Percentiles rank a stretch among this genome's conserved stretches.
Conservation (phyloP, 2,329 filamentous ascomycete species). For the Lecanoromycetidae sp. region DNA sequence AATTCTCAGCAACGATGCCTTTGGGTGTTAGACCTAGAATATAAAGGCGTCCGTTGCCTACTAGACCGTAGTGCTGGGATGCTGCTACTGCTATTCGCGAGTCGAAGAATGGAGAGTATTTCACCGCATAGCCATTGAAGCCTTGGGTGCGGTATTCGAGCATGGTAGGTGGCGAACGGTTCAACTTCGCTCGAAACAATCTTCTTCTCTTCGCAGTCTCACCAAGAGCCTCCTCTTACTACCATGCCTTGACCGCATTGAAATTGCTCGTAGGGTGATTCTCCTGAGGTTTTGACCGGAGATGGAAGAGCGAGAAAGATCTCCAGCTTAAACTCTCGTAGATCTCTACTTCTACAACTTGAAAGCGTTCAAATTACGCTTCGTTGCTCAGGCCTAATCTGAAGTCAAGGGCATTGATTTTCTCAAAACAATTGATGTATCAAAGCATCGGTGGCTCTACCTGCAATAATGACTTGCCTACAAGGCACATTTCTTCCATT, state of each 20-base stretch:
- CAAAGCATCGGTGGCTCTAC: too few species aligned
- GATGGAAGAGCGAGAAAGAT: not conserved
- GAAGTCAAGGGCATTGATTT: too few species aligned
- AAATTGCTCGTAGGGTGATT: too few species aligned
- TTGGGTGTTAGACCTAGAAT: constrained; percentile 70
- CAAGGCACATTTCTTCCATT: constrained; percentile 24
- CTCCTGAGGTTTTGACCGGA: not conserved
- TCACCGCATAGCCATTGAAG: constrained; percentile 91
- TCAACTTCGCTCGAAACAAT: too few species aligned
- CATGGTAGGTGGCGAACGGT: constrained; percentile 43
- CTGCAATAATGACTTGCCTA: constrained; percentile 15
- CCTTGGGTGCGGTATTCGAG: constrained; percentile 88
- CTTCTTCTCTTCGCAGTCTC: too few species aligned
- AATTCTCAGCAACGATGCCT: constrained; percentile 75
- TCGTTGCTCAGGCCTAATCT: too few species aligned
- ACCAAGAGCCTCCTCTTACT: too few species aligned
- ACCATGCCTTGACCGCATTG: too few species aligned
- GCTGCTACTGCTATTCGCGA: constrained; percentile 80
- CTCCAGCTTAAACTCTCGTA: not conserved
- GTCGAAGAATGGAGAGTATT: constrained; percentile 98
- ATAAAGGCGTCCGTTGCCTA: constrained; percentile 86
- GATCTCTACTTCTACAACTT: too few species aligned
- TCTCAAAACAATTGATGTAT: too few species aligned
- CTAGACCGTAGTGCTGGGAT: constrained; percentile 91
- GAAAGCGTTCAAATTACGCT: too few species aligned